These are phyloP conservation scores for Monilinia polystroma DNA, from an alignment of 2,329 filamentous ascomycete species.

Conservation along the genomic window DNA sequence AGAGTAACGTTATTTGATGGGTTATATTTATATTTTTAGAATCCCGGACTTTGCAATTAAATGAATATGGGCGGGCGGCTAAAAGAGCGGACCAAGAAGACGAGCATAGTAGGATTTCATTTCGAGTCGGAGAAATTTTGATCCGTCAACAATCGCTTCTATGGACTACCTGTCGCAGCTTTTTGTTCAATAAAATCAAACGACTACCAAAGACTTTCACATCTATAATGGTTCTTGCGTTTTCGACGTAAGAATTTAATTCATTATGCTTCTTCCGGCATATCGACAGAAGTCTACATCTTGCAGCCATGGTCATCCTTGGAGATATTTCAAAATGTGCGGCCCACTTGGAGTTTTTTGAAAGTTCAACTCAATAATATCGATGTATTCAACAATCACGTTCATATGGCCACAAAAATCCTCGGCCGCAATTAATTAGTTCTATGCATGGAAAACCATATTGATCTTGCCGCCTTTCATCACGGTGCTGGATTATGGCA, in stretches of 20 bases:
- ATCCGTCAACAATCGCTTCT: background rate
- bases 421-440: background rate
- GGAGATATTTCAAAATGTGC: too few relatives aligned
- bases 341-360: too few relatives aligned
- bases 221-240: background rate
- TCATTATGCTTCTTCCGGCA: background rate
- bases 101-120: background rate
- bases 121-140: background rate
- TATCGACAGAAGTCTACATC: background rate
- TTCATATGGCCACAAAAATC: background rate
- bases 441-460: background rate
- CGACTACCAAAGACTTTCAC: too few relatives aligned
- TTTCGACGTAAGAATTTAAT: background rate
- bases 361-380: too few relatives aligned
- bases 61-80: too few relatives aligned
- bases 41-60: background rate
- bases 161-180: too few relatives aligned
- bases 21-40: slow-evolving; percentile 2
- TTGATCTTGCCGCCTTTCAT: background rate
- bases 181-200: too few relatives aligned
- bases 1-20: background rate
- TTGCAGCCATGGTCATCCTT: background rate
- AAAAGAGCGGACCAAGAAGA: too few relatives aligned
- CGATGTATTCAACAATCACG: background rate
- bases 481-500: background rate